These are phyloP conservation scores for Dictyostelium capitatum DNA, from an alignment of 78 protist species.

Conservation along the genomic window DNA sequence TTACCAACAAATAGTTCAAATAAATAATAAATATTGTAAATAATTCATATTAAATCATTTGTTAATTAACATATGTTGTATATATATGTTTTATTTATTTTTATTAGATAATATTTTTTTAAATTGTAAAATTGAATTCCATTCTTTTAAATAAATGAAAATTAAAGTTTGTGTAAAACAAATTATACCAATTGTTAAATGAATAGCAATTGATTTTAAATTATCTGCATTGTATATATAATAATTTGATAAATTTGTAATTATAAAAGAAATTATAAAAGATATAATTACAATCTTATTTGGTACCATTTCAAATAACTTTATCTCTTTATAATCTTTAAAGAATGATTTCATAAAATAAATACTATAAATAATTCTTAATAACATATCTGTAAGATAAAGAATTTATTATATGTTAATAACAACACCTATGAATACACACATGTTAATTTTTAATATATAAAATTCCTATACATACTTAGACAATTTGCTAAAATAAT, in stretches of 20 bases:
- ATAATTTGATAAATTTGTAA: conserved; percentile 8
- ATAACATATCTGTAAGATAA: conserved; percentile 44
- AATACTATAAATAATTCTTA: conserved; percentile 62
- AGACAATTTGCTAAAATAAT: conserved; percentile 60
- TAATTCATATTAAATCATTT: too few species aligned
- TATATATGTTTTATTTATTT: not conserved
- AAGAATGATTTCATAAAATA: conserved; percentile 65
- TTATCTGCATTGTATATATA: conserved; percentile 17
- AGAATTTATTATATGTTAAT: too few species aligned
- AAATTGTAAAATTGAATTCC: conserved; percentile 36
- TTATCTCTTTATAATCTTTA: conserved; percentile 10
- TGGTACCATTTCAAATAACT: conserved; percentile 25
- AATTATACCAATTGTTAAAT: conserved; percentile 25
- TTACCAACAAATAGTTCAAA: not conserved
- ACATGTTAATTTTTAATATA: too few species aligned
- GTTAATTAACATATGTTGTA: too few species aligned
- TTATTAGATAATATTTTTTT: conserved; percentile 14
- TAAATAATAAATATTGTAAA: not conserved
- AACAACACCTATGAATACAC: not conserved
- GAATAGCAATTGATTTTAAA: conserved; percentile 12
- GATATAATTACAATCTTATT: not conserved
- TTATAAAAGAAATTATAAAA: conserved; percentile 4
- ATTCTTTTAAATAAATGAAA: conserved; percentile 23
- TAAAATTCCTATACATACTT: conserved; percentile 16
- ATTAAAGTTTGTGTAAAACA: not conserved